These are phyloP conservation scores for Alternaria ventricosa DNA, from an alignment of 2,329 filamentous ascomycete genomes.

Conservation along the genomic window DNA sequence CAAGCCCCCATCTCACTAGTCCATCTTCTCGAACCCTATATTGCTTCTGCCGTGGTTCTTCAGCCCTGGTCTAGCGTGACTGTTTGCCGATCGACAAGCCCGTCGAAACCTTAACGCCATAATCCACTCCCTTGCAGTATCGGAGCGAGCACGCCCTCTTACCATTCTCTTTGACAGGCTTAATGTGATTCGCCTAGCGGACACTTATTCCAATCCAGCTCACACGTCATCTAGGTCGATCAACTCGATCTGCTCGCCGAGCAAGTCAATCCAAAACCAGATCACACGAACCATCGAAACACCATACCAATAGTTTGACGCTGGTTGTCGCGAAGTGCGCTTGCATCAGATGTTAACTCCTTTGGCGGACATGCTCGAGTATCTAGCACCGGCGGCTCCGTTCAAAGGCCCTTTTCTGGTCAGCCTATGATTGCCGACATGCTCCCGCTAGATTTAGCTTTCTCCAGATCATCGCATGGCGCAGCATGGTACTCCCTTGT, in stretches of 20 bases:
- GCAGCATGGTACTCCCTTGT: background rate
- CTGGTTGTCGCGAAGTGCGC: background rate
- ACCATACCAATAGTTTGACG: background rate
- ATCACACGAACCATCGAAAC: background rate
- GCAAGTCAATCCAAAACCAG: background rate
- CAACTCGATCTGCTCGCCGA: background rate
- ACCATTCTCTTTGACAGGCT: background rate
- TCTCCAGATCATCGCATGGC: background rate
- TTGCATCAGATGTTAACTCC: background rate
- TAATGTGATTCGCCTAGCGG: background rate
- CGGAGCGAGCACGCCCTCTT: background rate
- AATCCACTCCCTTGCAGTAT: background rate
- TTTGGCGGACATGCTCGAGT: background rate
- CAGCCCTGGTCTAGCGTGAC: background rate
- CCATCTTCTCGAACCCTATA: background rate
- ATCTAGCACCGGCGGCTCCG: background rate
- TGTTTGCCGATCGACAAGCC: background rate
- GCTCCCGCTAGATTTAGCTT: background rate
- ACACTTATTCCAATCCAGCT: background rate
- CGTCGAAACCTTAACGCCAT: background rate
- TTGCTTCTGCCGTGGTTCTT: slow-evolving; percentile 2
- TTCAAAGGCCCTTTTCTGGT: background rate
- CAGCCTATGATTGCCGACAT: background rate
- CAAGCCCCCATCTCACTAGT: background rate
- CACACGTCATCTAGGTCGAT: background rate